Base-by-base conservation (phyloP, 129 eudicot species). In the Tagetes erecta region DNA sequence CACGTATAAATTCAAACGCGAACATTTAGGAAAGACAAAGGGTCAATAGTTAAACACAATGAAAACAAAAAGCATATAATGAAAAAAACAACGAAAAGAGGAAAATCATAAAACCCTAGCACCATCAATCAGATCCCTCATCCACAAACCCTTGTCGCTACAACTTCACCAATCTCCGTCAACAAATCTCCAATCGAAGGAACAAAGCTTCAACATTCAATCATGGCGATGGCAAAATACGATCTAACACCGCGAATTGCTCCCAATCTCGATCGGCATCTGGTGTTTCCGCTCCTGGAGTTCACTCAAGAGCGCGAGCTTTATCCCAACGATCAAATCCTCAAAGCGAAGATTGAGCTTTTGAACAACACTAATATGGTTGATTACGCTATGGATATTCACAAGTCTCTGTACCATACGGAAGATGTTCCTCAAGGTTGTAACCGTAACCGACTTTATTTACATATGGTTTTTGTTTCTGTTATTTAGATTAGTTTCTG, bases 301-400 rank as follows among this genome's bases (percentile, higher is more conserved):
- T 94, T 94, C 70, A 85, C 92, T 67, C 97, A 94, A 69, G 99
- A 94, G 72, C 80, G 88, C 38, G 87, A 80, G 6, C 71, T 88
- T 40, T 86, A 94, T 64, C 83, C 97, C 0, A 89, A 91, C 71
- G 97, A 88, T 38, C 86, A 83, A 44, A 89, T 94, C 37, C 78
- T 94, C 30, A 88, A 91, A 74, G 92, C 91, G 8, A 94, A 91
- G 72, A 94, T 94, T 57, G 90, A 88, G 84, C 96, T 94, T 14
- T 85, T 94, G 34, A 94, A 94, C 82, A 81, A 91, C 57, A 94
- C 99, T 14, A 94, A 94, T 55, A 94, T 94, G 99, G 99, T 94
- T 58, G 99, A 94, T 58, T 94, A 91, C 68, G 99, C 99, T 72
- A 94, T 94, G 99, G 99, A 94, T 70, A 94, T 94, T 44, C 93